Evolutionary conservation across 208 protist genomes (phyloP), one percentile per base, ranked within the genome.

Genomic region (Kentomonas sorsogonicus): DNA sequence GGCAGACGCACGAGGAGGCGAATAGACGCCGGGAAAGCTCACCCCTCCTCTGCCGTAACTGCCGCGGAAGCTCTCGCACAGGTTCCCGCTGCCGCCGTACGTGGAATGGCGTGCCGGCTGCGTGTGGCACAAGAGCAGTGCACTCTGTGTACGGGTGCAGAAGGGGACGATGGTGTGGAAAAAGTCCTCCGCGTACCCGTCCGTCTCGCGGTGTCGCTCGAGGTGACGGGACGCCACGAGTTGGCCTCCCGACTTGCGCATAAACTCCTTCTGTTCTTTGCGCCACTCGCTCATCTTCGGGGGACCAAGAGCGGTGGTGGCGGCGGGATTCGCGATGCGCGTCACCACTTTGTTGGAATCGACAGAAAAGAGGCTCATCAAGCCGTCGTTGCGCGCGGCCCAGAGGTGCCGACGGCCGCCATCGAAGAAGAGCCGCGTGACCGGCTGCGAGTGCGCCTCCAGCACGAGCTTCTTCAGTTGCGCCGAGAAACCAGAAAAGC

Each of bases 321-420:
- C 72, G 20, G 68, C 85, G 2, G 88, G 88, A 60, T 92, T 82
- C 13, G 77, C 50, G 18, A 94, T 50, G 41, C 79, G 81, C 1
- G 80, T 74, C 23, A 94, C 53, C 27, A 92, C 53, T 23, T 53
- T 50, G 52, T 88, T 86, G 20, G 72, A 78, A 22, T 72, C 56
- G n/a, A 77, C 89, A 13, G 74, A 80, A 73, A 92, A 78, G 33
- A 94, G 38, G 0, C 76, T 83, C 15, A 90, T 57, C 5, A 83
- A 62, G 44, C 88, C 88, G 64, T 91, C 82, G 65, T 81, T 77
- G 18, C 88, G 79, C 10, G 82, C 74, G 26, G 89, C 71, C 83
- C 84, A 94, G 3, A 94, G 3, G 5, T 69, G 68, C 3, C 68
- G 65, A 10, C 72, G 63, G 16, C 45, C 50, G 15, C 70, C n/a